A percentile compares a stretch with the other conserved stretches of the same genome.
phyloP scores from a whole-genome alignment of 1,139 yeast species.

The Pichia sp. region DNA sequence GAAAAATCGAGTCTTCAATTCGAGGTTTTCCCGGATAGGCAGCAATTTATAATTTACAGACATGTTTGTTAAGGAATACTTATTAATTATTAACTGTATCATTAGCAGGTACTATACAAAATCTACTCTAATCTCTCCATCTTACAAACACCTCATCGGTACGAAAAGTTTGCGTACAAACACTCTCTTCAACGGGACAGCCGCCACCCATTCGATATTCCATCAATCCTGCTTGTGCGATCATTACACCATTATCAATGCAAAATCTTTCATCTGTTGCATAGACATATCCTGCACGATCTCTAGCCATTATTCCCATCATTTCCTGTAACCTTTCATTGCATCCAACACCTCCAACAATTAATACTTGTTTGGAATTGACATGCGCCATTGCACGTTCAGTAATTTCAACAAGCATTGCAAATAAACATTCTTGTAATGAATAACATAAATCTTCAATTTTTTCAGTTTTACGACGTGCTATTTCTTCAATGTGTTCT shows the following conservation, averaged over 20 bases:
- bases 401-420: constrained; percentile 96
- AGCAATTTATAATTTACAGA: neutral
- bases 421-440: constrained; percentile 83
- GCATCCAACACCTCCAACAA: constrained; percentile 98
- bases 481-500: constrained; percentile 75
- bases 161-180: constrained; percentile 87
- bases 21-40: neutral
- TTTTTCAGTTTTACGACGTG: constrained; percentile 28
- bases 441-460: constrained; percentile 88
- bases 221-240: constrained; percentile 93
- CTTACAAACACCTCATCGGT: constrained; percentile 89
- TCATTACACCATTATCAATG: constrained; percentile 97
- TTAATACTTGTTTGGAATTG: constrained; percentile 77
- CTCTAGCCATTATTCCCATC: constrained; percentile 92
- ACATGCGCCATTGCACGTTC: constrained; percentile 99
- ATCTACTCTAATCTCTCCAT: constrained; percentile 39
- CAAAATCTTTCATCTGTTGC: constrained; percentile 97
- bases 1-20: neutral
- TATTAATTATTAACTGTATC: neutral
- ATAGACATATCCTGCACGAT: constrained; percentile 76
- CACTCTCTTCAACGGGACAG: constrained; percentile 56
- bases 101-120: neutral
- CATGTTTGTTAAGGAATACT: neutral
- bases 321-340: constrained; percentile 85
- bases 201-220: constrained; percentile 80